phyloP scores from a whole-genome alignment of 805 yeast genomes.

The Candida orba region DNA sequence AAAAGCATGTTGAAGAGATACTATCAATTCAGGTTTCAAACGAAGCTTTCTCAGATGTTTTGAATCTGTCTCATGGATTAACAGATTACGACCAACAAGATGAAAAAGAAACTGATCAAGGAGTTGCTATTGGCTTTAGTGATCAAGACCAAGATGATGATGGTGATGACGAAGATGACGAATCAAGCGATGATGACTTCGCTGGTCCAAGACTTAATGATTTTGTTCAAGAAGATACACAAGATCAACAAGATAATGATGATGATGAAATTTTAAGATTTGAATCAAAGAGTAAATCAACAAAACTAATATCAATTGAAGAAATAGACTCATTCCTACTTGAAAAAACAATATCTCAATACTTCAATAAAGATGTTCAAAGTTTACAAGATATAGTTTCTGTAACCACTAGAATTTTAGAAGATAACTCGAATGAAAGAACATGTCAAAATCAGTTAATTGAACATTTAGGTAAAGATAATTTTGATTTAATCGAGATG shows the following conservation, averaged over 20 bases:
- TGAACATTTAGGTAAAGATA: constrained; percentile 44
- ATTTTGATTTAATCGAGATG: constrained; percentile 40
- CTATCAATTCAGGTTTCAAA: constrained; percentile 29
- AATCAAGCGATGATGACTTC: constrained; percentile 27
- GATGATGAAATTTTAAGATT: constrained; percentile 18
- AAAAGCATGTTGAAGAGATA: constrained; percentile 40
- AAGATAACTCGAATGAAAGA: constrained; percentile 29
- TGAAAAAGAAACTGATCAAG: constrained; percentile 33
- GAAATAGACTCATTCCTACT: constrained; percentile 47
- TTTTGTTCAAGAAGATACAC: constrained; percentile 18
- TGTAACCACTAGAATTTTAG: constrained; percentile 34
- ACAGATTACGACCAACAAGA: constrained; percentile 37
- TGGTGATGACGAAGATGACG: constrained; percentile 16
- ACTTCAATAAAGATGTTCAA: constrained; percentile 29
- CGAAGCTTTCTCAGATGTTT: constrained; percentile 18
- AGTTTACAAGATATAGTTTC: constrained; percentile 33
- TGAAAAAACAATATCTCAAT: constrained; percentile 38
- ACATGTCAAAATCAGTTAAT: constrained; percentile 49
- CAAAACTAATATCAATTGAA: constrained; percentile 25
- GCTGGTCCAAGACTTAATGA: constrained; percentile 26
- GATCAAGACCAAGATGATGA: constrained; percentile 24
- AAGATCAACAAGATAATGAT: constrained; percentile 17
- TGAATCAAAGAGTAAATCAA: constrained; percentile 9
- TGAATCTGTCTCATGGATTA: constrained; percentile 37
- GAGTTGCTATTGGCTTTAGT: constrained; percentile 25